Conservation (phyloP, 1,284 basidiomycete genomes). For the Ustilago nuda region DNA sequence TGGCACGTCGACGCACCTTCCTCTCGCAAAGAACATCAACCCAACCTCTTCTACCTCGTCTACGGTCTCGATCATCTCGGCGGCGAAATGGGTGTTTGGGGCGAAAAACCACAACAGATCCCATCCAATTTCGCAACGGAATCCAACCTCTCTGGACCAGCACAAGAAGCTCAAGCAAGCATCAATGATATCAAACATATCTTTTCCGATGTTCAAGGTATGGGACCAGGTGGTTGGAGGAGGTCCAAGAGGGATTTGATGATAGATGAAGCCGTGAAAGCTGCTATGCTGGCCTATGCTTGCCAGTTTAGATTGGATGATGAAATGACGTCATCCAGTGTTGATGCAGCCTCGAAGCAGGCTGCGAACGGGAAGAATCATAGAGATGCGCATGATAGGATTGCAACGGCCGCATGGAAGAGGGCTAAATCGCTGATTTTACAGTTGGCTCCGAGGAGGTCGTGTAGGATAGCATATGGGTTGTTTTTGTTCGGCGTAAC, state of each 20-base stretch:
- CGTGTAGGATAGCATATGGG: conserved; percentile 45
- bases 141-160: conserved; percentile 9
- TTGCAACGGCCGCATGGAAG: conserved; percentile 54
- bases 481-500: conserved; percentile 51
- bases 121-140: background rate
- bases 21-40: conserved; percentile 39
- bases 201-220: conserved; percentile 33
- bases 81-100: conserved; percentile 53
- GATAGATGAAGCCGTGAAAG: conserved; percentile 55
- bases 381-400: conserved; percentile 48
- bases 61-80: conserved; percentile 54
- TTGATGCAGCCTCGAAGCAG: conserved; percentile 31
- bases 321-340: conserved; percentile 34
- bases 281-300: conserved; percentile 53
- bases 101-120: conserved; percentile 38
- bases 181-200: conserved; percentile 42
- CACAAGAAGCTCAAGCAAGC: conserved; percentile 34
- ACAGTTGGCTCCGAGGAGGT: conserved; percentile 44
- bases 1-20: conserved; percentile 54
- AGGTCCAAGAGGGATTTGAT: conserved; percentile 44
- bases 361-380: conserved; percentile 40
- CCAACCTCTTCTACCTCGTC: conserved; percentile 52
- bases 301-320: conserved; percentile 52
- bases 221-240: conserved; percentile 45
- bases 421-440: conserved; percentile 42